A percentile compares a stretch with the other conserved stretches of the same genome.
Evolutionary conservation across 306 rosid genomes (phyloP).

Genomic region (Cyamopsis tetragonoloba): DNA sequence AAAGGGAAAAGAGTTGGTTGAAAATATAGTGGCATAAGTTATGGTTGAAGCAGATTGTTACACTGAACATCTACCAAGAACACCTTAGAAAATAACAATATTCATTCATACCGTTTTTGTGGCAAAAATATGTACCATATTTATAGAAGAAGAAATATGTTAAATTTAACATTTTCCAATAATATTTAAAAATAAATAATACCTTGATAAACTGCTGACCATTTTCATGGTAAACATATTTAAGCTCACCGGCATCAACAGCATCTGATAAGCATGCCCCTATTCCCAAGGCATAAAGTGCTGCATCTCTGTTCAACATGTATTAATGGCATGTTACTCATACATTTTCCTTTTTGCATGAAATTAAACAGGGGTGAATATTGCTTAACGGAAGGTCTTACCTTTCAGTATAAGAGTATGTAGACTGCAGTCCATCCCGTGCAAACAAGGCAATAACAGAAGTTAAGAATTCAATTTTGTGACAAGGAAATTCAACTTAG

Average conservation of each 20-base stretch:
- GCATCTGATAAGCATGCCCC: conserved; percentile 80
- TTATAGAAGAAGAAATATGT: background rate
- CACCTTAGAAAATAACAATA: background rate
- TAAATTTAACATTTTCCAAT: background rate
- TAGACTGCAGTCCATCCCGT: conserved; percentile 41
- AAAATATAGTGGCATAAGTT: background rate
- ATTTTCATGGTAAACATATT: conserved; percentile 73
- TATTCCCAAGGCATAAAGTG: conserved; percentile 76
- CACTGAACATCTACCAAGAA: conserved; percentile 12
- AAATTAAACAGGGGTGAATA: background rate
- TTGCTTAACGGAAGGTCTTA: conserved; percentile 13
- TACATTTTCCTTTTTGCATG: background rate
- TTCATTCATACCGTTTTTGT: background rate
- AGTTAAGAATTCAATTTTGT: background rate
- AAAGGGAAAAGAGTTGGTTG: background rate
- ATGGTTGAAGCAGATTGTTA: background rate
- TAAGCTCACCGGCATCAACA: conserved; percentile 73
- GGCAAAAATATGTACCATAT: background rate
- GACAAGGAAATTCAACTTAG: background rate
- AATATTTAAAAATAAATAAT: background rate
- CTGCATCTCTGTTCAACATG: conserved; percentile 64
- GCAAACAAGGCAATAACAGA: conserved; percentile 12
- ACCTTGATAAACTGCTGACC: conserved; percentile 80
- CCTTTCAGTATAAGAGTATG: conserved; percentile 70
- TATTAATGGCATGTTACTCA: background rate